phyloP scores from a whole-genome alignment of 2,329 filamentous ascomycete genomes.

The Aspergillus novofumigatus region DNA sequence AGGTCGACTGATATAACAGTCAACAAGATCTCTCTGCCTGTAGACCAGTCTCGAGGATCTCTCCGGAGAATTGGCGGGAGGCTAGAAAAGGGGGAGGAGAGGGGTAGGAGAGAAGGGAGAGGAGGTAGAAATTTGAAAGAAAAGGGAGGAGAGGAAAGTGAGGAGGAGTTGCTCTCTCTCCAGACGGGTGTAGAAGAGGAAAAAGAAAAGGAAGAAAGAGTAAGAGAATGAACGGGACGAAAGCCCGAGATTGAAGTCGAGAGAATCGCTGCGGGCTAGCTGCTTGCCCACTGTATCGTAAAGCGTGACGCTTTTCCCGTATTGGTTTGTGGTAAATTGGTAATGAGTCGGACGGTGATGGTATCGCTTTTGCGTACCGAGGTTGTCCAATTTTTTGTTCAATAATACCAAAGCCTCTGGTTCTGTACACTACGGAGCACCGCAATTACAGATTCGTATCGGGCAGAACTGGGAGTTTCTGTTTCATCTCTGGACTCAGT shows the following conservation, averaged over 20 bases:
- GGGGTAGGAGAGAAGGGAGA: conserved; percentile 29
- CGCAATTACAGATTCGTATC: too few species aligned
- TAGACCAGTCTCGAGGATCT: conserved; percentile 34
- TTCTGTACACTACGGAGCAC: neutral
- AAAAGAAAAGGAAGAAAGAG: conserved; percentile 30
- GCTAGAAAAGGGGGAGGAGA: conserved; percentile 21
- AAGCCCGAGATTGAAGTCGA: conserved; percentile 24
- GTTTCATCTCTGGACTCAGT: neutral
- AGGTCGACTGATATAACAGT: conserved; percentile 23
- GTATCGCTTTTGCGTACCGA: conserved; percentile 10
- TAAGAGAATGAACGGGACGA: conserved; percentile 23
- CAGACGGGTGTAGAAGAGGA: conserved; percentile 38
- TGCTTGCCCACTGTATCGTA: conserved; percentile 18
- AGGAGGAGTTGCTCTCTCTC: conserved; percentile 39
- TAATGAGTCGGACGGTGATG: neutral
- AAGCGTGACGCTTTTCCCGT: conserved; percentile 17
- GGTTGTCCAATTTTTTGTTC: neutral
- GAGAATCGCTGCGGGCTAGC: conserved; percentile 20
- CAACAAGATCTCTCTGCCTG: conserved; percentile 28
- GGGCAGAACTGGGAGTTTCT: neutral
- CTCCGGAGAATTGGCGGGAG: conserved; percentile 35
- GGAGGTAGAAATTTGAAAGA: conserved; percentile 28
- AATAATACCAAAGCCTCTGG: conserved; percentile 1
- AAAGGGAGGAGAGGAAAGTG: conserved; percentile 31
- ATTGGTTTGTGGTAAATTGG: conserved; percentile 5